Evolutionary conservation across 176 grass and related monocot species (phyloP).

Genomic region (Secale cereale): DNA sequence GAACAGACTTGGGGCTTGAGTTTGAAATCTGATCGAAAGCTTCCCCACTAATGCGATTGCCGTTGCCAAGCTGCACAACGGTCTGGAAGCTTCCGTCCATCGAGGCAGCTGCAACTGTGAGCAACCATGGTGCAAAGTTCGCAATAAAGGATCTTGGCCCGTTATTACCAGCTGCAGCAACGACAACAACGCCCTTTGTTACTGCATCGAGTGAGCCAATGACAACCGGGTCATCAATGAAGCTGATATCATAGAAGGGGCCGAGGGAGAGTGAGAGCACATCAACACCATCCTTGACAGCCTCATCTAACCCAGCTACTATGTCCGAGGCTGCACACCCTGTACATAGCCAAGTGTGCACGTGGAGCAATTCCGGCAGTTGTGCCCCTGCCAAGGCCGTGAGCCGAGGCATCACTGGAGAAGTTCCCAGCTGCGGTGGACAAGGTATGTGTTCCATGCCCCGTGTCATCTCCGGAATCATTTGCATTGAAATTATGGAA

Average conservation of each 20-base stretch:
- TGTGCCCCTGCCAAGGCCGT: constrained; percentile 13
- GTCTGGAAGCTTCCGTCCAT: not conserved
- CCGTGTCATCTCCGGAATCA: constrained; percentile 10
- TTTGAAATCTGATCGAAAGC: not conserved
- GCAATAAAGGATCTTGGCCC: not conserved
- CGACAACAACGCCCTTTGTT: constrained; percentile 40
- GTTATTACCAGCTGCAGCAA: constrained; percentile 40
- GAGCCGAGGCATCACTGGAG: constrained; percentile 11
- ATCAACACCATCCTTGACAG: constrained; percentile 40
- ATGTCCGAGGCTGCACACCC: constrained; percentile 34
- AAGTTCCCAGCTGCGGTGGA: constrained; percentile 45
- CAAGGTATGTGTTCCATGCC: constrained; percentile 45
- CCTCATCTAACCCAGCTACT: constrained; percentile 42
- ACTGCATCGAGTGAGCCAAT: constrained; percentile 37
- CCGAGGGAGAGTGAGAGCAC: constrained; percentile 53
- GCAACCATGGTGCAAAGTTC: constrained; percentile 50
- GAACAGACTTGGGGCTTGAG: not conserved
- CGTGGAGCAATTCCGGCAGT: constrained; percentile 42
- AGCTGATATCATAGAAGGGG: not conserved
- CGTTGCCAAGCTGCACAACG: not conserved
- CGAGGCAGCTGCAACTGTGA: constrained; percentile 42
- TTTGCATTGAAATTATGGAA: not conserved
- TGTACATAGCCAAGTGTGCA: constrained; percentile 58
- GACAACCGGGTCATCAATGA: constrained; percentile 23
- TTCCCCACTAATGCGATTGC: not conserved